These are phyloP conservation scores for Herpomyces periplanetae DNA, from an alignment of 2,329 filamentous ascomycete genomes.

Conservation along the genomic window DNA sequence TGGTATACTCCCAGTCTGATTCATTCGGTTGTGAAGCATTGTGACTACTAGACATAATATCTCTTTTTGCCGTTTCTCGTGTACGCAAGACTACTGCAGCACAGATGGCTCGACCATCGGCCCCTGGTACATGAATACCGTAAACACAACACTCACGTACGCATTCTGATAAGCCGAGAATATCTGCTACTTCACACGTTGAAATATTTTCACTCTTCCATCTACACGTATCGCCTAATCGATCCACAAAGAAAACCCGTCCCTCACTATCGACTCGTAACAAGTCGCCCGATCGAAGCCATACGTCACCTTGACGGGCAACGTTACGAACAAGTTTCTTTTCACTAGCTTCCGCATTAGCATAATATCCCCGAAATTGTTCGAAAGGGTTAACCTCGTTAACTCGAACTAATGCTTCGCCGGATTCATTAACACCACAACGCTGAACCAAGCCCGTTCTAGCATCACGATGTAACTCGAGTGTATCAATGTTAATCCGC, in stretches of 20 bases:
- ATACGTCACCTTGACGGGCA: conserved; percentile 10
- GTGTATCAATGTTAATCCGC: conserved; percentile 9
- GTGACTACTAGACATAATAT: too few relatives aligned
- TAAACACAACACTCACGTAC: conserved; percentile 12
- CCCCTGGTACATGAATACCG: conserved; percentile 11
- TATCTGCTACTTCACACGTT: conserved; percentile 10
- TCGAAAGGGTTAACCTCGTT: conserved; percentile 7
- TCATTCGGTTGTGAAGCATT: too few relatives aligned
- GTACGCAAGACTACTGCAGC: too few relatives aligned
- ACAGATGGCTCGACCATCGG: conserved; percentile 14
- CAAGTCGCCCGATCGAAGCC: conserved; percentile 11
- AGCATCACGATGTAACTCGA: conserved; percentile 9
- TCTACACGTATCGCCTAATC: conserved; percentile 14
- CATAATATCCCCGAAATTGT: conserved; percentile 10
- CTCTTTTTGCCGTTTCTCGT: too few relatives aligned
- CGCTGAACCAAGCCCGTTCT: conserved; percentile 10
- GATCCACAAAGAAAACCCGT: conserved; percentile 11
- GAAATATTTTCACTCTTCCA: conserved; percentile 14
- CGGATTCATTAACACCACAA: conserved; percentile 8
- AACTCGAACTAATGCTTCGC: conserved; percentile 11
- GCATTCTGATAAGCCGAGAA: conserved; percentile 10
- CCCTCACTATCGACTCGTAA: conserved; percentile 9
- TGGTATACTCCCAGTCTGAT: too few relatives aligned
- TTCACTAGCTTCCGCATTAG: conserved; percentile 9
- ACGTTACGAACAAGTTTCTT: conserved; percentile 10